These are phyloP conservation scores for Ogataea kodamae DNA, from an alignment of 805 yeast species.

Conservation along the genomic window DNA sequence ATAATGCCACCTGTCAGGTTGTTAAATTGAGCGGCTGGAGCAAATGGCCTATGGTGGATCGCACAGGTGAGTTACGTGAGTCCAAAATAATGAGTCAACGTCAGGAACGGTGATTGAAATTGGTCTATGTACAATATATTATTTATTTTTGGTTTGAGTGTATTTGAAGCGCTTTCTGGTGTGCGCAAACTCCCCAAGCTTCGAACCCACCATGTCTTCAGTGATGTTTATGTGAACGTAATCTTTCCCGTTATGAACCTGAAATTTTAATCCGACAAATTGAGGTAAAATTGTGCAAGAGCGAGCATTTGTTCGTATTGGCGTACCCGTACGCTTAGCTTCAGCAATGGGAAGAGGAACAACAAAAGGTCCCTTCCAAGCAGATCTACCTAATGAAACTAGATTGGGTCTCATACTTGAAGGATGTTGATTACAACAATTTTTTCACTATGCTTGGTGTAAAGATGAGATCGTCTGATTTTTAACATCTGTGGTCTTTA, in stretches of 20 bases:
- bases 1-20: conserved; percentile 91
- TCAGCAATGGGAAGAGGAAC: conserved; percentile 92
- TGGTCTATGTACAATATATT: conserved; percentile 15
- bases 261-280: conserved; percentile 91
- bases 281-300: conserved; percentile 93
- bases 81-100: conserved; percentile 43
- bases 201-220: conserved; percentile 96
- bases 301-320: conserved; percentile 94
- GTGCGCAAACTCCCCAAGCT: conserved; percentile 92
- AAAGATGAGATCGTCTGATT: conserved; percentile 5
- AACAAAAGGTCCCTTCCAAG: conserved; percentile 82
- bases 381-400: conserved; percentile 46
- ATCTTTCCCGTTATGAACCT: conserved; percentile 94
- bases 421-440: conserved; percentile 1
- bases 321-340: conserved; percentile 75
- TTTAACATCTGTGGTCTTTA: conserved; percentile 2
- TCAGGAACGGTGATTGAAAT: conserved; percentile 13
- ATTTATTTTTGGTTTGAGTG: conserved; percentile 69
- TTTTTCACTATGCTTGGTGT: conserved; percentile 1
- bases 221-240: conserved; percentile 82
- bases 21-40: conserved; percentile 90
- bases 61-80: conserved; percentile 81
- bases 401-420: conserved; percentile 38
- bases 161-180: conserved; percentile 86
- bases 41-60: conserved; percentile 78